phyloP scores from a whole-genome alignment of 1,284 basidiomycete genomes.

The Pseudozyma sp. region DNA sequence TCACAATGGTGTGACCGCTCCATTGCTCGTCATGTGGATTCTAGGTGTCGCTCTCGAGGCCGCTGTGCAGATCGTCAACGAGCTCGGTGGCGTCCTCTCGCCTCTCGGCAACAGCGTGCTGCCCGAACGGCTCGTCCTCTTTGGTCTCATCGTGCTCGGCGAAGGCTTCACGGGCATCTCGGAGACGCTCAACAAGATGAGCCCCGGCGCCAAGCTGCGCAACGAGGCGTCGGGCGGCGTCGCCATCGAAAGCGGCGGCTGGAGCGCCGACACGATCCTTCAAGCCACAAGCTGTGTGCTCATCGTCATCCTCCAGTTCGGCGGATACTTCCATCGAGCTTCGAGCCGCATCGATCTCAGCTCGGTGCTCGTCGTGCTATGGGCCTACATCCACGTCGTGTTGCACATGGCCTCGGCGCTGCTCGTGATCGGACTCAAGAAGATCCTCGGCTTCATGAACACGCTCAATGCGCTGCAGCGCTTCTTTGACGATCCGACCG shows the following conservation, averaged over 20 bases:
- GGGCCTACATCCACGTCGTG: conserved; percentile 43
- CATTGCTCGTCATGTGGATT: conserved; percentile 47
- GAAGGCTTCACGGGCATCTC: conserved; percentile 47
- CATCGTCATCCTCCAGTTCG: conserved; percentile 44
- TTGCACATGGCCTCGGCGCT: conserved; percentile 47
- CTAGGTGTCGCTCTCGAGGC: conserved; percentile 30
- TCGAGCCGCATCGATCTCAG: conserved; percentile 23
- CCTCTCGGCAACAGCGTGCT: conserved; percentile 25
- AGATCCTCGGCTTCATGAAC: conserved; percentile 44
- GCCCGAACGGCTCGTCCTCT: conserved; percentile 39
- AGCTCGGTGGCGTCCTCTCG: conserved; percentile 26
- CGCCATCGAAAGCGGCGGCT: conserved; percentile 40
- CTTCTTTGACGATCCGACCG: conserved; percentile 11
- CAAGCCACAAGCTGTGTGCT: conserved; percentile 35
- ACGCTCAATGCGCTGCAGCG: conserved; percentile 27
- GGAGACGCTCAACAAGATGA: conserved; percentile 42
- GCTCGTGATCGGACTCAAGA: conserved; percentile 43
- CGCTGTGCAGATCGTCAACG: conserved; percentile 23
- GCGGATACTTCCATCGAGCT: conserved; percentile 43
- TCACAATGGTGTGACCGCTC: conserved; percentile 14
- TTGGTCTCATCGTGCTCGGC: conserved; percentile 49
- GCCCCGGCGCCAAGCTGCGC: conserved; percentile 30
- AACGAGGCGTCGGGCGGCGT: conserved; percentile 8
- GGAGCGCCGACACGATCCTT: conserved; percentile 35
- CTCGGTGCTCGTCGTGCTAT: conserved; percentile 29